Conservation (phyloP, 495 filamentous ascomycete species). For the Xylaria bambusicola region DNA sequence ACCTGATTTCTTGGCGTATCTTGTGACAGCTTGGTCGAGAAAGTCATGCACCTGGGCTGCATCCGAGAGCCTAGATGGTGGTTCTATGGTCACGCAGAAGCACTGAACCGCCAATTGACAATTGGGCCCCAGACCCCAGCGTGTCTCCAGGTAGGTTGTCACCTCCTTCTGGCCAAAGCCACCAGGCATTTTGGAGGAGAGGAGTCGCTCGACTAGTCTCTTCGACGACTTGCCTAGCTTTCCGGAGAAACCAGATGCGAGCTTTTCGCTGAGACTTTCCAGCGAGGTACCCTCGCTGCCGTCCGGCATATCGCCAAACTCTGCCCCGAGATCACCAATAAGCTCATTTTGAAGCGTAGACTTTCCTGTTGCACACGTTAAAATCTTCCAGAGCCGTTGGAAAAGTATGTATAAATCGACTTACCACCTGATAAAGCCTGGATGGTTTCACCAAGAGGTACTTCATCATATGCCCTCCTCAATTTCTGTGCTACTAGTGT, state of each 20-base stretch:
- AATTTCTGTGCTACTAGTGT: constrained; percentile 82
- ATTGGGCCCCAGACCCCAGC: constrained; percentile 76
- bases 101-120: constrained; percentile 78
- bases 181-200: constrained; percentile 88
- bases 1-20: constrained; percentile 72
- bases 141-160: constrained; percentile 76
- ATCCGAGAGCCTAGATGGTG: constrained; percentile 69
- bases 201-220: constrained; percentile 76
- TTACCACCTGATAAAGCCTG: constrained; percentile 85
- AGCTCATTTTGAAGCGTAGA: constrained; percentile 84
- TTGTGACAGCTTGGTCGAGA: constrained; percentile 70
- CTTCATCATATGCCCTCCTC: constrained; percentile 74
- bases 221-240: constrained; percentile 85
- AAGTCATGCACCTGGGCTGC: constrained; percentile 77
- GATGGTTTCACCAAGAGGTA: constrained; percentile 80
- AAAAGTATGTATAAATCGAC: constrained; percentile 28
- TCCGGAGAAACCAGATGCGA: constrained; percentile 85
- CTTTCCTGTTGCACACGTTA: constrained; percentile 56
- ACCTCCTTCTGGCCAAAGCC: constrained; percentile 83
- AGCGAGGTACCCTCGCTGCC: constrained; percentile 84
- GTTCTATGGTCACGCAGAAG: constrained; percentile 76
- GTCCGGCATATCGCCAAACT: constrained; percentile 85
- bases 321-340: constrained; percentile 82
- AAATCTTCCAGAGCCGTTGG: constrained; percentile 9
- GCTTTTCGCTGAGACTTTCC: constrained; percentile 78